Evolutionary conservation across 495 filamentous ascomycete species (phyloP).

Genomic region (Umbilicaria muhlenbergii): DNA sequence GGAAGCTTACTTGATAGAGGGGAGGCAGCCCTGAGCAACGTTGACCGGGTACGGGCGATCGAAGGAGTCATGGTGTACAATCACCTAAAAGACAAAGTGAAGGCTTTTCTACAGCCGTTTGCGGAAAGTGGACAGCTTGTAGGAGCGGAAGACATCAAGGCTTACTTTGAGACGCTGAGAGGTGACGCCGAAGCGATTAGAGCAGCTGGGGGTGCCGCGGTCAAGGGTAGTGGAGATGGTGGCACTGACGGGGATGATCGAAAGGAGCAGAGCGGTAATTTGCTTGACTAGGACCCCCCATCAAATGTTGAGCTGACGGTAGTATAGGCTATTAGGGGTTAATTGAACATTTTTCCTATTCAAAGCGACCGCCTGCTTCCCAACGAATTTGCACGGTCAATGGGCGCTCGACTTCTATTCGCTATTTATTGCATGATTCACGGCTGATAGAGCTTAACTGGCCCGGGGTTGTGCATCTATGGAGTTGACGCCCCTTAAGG

Average conservation of each 20-base stretch:
- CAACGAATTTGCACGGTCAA: too few species aligned
- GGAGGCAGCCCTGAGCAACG: constrained; percentile 73
- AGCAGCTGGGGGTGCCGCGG: constrained; percentile 26
- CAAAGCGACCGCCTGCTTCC: too few species aligned
- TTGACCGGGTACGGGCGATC: constrained; percentile 84
- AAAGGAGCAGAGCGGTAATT: constrained; percentile 40
- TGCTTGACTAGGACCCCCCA: too few species aligned
- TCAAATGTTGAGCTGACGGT: too few species aligned
- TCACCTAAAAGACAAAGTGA: constrained; percentile 83
- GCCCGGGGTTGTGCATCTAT: too few species aligned
- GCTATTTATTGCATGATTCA: too few species aligned
- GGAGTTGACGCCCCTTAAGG: too few species aligned
- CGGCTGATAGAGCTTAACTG: too few species aligned
- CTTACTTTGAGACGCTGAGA: constrained; percentile 82
- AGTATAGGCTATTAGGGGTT: too few species aligned
- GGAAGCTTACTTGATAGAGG: constrained; percentile 77
- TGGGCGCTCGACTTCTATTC: too few species aligned
- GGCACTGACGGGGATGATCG: constrained; percentile 27
- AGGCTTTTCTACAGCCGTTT: constrained; percentile 81
- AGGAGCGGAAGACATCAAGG: constrained; percentile 87
- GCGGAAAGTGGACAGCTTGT: constrained; percentile 78
- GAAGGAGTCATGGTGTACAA: constrained; percentile 98
- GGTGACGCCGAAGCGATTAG: constrained; percentile 57
- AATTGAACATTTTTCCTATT: too few species aligned
- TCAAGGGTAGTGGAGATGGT: constrained; percentile 29